Evolutionary conservation across 2,329 filamentous ascomycete species (phyloP).

Genomic region (Colletotrichum viniferum): DNA sequence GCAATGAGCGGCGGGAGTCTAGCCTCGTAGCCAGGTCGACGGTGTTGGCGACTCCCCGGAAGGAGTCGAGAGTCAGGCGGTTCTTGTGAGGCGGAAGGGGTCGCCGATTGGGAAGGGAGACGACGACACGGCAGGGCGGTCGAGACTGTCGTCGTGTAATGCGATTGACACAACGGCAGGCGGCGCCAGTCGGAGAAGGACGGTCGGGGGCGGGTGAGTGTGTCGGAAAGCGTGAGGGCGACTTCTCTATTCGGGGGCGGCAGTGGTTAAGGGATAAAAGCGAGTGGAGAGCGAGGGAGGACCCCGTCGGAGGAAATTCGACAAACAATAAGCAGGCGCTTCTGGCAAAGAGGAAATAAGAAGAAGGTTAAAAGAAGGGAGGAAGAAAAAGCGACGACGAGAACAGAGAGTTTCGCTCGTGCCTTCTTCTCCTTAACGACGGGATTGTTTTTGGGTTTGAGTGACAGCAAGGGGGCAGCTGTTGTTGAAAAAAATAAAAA

Average conservation of each 20-base stretch:
- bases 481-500: slow-evolving; percentile 21
- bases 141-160: background rate
- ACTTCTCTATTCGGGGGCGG: background rate
- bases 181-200: background rate
- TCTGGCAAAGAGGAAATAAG: background rate
- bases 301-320: slow-evolving; percentile 15
- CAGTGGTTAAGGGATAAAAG: slow-evolving; percentile 11
- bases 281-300: slow-evolving; percentile 20
- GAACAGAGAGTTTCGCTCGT: background rate
- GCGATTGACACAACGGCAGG: background rate
- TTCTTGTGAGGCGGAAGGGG: background rate
- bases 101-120: background rate
- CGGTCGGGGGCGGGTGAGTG: background rate
- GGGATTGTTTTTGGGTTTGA: background rate
- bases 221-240: background rate
- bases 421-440: background rate
- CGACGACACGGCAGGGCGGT: background rate
- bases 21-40: slow-evolving; percentile 41
- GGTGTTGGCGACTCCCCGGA: slow-evolving; percentile 21
- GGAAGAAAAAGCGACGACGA: background rate
- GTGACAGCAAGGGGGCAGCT: slow-evolving; percentile 8
- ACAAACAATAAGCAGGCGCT: slow-evolving; percentile 6
- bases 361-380: background rate
- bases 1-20: slow-evolving; percentile 44
- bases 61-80: slow-evolving; percentile 33